phyloP scores from a whole-genome alignment of 352 stramenopile genomes.

The Pythium insidiosum region DNA sequence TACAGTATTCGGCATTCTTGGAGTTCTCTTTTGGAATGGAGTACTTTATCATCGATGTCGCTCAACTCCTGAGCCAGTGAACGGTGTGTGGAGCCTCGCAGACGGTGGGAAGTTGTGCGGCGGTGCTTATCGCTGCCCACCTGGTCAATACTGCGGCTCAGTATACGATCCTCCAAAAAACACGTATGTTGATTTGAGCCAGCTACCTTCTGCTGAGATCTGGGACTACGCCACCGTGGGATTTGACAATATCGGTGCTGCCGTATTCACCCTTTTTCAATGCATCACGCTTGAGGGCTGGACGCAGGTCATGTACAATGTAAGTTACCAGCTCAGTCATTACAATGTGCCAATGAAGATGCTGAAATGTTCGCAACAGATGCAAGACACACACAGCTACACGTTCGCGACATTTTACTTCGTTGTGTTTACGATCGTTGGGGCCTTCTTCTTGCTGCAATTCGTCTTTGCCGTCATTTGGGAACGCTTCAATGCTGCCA shows the following conservation, averaged over 20 bases:
- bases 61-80: conserved; percentile 36
- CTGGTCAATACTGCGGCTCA: conserved; percentile 29
- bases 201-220: conserved; percentile 28
- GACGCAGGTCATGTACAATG: conserved; percentile 89
- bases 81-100: conserved; percentile 25
- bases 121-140: conserved; percentile 22
- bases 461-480: conserved; percentile 89
- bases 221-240: conserved; percentile 71
- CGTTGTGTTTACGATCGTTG: conserved; percentile 85
- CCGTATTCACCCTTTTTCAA: conserved; percentile 93
- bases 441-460: conserved; percentile 92
- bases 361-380: conserved; percentile 73
- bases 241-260: conserved; percentile 89
- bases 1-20: conserved; percentile 88
- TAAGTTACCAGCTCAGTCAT: conserved; percentile 49
- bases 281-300: conserved; percentile 92
- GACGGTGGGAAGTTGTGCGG: conserved; percentile 21
- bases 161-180: conserved; percentile 23
- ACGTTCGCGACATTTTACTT: conserved; percentile 80
- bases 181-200: conserved; percentile 19
- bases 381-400: conserved; percentile 50
- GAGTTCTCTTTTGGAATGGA: conserved; percentile 72
- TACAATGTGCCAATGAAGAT: no score
- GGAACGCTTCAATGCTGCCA: conserved; percentile 76
- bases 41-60: conserved; percentile 42